Evolutionary conservation across 148 eudicot species (phyloP), one percentile per base, ranked within the genome.

Genomic region (Camellia sinensis): DNA sequence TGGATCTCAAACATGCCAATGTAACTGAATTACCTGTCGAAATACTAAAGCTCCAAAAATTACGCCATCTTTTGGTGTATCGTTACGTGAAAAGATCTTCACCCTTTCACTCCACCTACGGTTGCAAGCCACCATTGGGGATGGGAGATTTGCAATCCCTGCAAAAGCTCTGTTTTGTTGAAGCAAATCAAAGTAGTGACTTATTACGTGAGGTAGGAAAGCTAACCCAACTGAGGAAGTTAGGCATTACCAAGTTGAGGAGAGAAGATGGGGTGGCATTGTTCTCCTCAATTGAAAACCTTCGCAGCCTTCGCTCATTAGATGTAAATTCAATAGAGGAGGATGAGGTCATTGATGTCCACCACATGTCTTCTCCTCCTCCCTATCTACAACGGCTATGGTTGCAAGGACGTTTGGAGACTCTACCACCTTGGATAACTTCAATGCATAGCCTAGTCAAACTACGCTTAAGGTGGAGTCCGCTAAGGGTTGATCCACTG

Each of bases 101-200:
- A 14, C 14, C 21, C 18, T 79, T 18, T n/a, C 7, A 18, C 48
- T n/a, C 52, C 41, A 17, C 60, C 10, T 54, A 73, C 7, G 71
- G 81, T 29, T 63, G 65, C 45, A 73, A 67, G 48, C 74, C 68
- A 6, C 60, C 71, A 17, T 14, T 3, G 0, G 78, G n/a, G n/a
- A 62, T 82, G 4, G 80, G 77, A 37, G 18, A 17, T 2, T 21
- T 82, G 19, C 6, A 0, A 3, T 71, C 43, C 21, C 18, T 82
- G 22, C 81, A 66, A 59, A 78, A 57, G 45, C 78, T 82, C 12
- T 62, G 78, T 12, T 76, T 12, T 61, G 22, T 82, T 19, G 85
- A 82, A 4, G 81, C 67, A 11, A 22, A 57, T 11, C 60, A 21
- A 3, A 56, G 37, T 8, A 71, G 56, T 10, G 15, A 18, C 6